Evolutionary conservation across 768 basidiomycete genomes (phyloP), one percentile per base, ranked within the genome.

Genomic region (Leccinellum rugosiceps): DNA sequence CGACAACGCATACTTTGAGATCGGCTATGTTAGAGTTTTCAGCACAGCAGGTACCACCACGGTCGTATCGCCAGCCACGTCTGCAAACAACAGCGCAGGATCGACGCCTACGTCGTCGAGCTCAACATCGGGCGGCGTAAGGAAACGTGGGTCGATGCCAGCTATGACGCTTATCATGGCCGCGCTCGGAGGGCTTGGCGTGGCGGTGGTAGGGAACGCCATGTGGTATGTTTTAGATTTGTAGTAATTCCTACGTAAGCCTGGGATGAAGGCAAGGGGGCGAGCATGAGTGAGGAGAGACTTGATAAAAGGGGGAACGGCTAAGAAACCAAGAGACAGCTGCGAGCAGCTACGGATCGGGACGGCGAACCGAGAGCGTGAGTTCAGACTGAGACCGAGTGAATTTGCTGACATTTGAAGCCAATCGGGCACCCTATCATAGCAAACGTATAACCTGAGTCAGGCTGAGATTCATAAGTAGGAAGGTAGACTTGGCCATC

Each of bases 1-100:
- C 70, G 77, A 82, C 66, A 78, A 75, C 31, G 87, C 87, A 1
- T 88, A 85, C 74, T 93, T 90, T 62, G 89, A 92, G 67, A 78
- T 92, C 53, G 77, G 79, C 14, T 83, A 78, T 28, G 76, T 89
- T 57, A 77, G 79, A 47, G 73, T 86, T 14, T 86, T 74, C 62
- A 73, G 78, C 53, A 59, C 68, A 4, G 54, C 58, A 21, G 74
- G 73, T 26, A 67, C 67, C 13, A 73, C 59, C 59, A 70, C 68
- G 1, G 43, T 65, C 15, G 51, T 72, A 10, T 58, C 69, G 14
- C 55, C 70, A 17, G 61, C 70, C 6, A 57, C 45, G 14, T 65
- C 67, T 21, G 56, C 38, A 21, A 63, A 53, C 6, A 66, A 66
- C 26, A 50, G 57, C 38, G 51, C 55, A 4, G 68, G 59, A 14